Evolutionary conservation across 129 eudicot species (phyloP), one percentile per base, ranked within the genome.

Genomic region (Escallonia rubra): DNA sequence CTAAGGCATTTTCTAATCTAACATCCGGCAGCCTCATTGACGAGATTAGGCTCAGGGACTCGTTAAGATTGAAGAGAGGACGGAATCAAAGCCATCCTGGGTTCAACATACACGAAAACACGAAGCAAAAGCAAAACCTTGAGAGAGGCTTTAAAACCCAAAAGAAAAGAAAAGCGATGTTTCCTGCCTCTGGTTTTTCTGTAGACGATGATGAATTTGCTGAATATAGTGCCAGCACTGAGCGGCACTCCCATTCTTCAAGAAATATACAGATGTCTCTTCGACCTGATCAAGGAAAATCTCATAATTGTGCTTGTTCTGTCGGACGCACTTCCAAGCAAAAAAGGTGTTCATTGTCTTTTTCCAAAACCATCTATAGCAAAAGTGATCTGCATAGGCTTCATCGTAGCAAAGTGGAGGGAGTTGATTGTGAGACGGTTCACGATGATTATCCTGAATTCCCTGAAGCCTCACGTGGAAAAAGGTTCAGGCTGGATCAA

Each of bases 21-120:
- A 70, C 78, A 51, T 68, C 73, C 74, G 74, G 68, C 66, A 72
- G 80, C 74, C 76, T 73, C n/a, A 72, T 78, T 58, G 86, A 85
- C 5, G 91, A 88, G 71, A 79, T 81, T 70, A 71, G 85, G 66
- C 73, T 67, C 39, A 69, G 77, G 53, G 78, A 81, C 51, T 76
- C 83, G 34, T 72, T 77, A 61, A 78, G 68, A 77, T 23, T 54
- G 54, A 77, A 85, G 41, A 75, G 63, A 56, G 57, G 49, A 61
- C 85, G 23, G 66, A 73, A 64, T 64, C 67, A 68, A 50, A 53
- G 53, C 61, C 64, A 63, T 53, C 52, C 56, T 50, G 70, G 73
- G 66, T 53, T 50, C 40, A 52, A 68, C 57, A 16, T 48, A 54
- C 79, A 71, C 44, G 76, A 74, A 65, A 73, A 66, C 9, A 55